Base-by-base conservation (phyloP, 1,139 yeast genomes). In the Insectozyma bohioensis region DNA sequence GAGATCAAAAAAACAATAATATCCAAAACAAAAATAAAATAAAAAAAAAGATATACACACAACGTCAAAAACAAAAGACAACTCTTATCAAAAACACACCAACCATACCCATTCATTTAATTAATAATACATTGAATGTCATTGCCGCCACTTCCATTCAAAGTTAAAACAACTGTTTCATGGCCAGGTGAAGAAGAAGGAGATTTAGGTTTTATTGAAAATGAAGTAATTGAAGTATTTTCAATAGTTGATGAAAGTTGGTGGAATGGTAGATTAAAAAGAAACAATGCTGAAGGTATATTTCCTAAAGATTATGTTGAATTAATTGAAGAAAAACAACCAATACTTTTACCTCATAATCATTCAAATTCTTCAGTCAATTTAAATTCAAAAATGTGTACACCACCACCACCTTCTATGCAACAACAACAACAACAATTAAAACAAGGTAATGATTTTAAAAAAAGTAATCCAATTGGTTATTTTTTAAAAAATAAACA, bases 181-280 rank as follows among this genome's bases (percentile, higher is more conserved):
- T 86, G 95, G 95, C 78, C 95, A 12, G 95, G 95, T 16, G 92
- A 84, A 53, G 78, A 84, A 51, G 85, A 81, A 31, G 87, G 85
- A 26, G 97, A 92, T 52, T 69, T 92, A 32, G 97, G 97, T 1
- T 92, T 92, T 55, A 72, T 90, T 28, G 97, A 92, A 61, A 95
- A 95, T 35, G 97, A 92, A 54, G 63, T 85, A 30, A 85, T 92
- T 47, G 95, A 88, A 43, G 95, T 92, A 5, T 70, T 78, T 28
- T 72, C 81, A 45, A 65, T 81, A 4, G 88, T 92, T 6, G 95
- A 90, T 52, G 95, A 95, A 14, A 80, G 82, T 49, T 87, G 95
- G 95, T 88, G 94, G 85, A 85, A 78, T 49, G 98, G 98, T 1
- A 70, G 74, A 42, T 71, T 90, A 37, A 66, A 80, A 45, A 71